Conservation (phyloP, 106 monocot genomes). For the Chionographis japonica region DNA sequence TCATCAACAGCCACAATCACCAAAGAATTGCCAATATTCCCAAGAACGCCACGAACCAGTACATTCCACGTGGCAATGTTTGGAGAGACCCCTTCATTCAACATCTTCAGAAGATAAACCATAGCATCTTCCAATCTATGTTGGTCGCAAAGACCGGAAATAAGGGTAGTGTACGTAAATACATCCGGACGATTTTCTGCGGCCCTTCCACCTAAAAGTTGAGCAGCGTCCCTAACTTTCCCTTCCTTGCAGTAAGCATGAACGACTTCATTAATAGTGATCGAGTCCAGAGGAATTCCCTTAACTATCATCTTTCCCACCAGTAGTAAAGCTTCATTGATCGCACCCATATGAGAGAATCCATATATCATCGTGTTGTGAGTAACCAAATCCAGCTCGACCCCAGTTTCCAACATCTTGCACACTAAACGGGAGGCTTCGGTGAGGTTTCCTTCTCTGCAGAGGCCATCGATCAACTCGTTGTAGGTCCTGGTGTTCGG, state of each 20-base stretch:
- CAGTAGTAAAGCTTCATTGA: slow-evolving; percentile 33
- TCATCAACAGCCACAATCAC: slow-evolving; percentile 19
- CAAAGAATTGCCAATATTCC: slow-evolving; percentile 8
- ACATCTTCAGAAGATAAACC: slow-evolving; percentile 64
- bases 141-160: slow-evolving; percentile 50
- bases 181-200: slow-evolving; percentile 42
- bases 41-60: slow-evolving; percentile 34
- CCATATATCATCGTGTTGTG: slow-evolving; percentile 66
- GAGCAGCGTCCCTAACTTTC: slow-evolving; percentile 36
- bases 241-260: slow-evolving; percentile 66
- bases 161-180: slow-evolving; percentile 62
- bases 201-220: slow-evolving; percentile 35
- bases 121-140: slow-evolving; percentile 49
- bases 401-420: slow-evolving; percentile 45
- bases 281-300: slow-evolving; percentile 53
- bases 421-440: slow-evolving; percentile 38
- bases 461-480: slow-evolving; percentile 66
- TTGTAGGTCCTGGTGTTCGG: slow-evolving; percentile 73
- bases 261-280: slow-evolving; percentile 61
- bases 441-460: slow-evolving; percentile 32
- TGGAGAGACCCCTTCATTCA: slow-evolving; percentile 62
- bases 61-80: slow-evolving; percentile 72
- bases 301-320: slow-evolving; percentile 57
- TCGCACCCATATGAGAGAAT: slow-evolving; percentile 27
- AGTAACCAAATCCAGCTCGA: slow-evolving; percentile 41